These are phyloP conservation scores for Phytopythium mirpurense DNA, from an alignment of 352 stramenopile species.

Conservation along the genomic window DNA sequence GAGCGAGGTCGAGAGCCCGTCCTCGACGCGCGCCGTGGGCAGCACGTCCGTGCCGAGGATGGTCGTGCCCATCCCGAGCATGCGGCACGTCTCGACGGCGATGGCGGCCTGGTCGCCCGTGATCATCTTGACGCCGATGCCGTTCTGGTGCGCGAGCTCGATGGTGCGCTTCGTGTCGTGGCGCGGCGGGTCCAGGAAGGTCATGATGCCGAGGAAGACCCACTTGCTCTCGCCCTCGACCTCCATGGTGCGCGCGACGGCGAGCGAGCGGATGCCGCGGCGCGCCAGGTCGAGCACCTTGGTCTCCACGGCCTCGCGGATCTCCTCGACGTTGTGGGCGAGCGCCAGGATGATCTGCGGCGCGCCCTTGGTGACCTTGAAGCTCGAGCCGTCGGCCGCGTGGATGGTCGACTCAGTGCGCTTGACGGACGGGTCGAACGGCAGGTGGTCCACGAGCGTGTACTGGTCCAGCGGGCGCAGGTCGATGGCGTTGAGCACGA, in stretches of 20 bases:
- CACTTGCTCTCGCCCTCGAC: conserved; percentile 71
- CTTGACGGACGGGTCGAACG: conserved; percentile 87
- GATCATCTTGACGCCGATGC: conserved; percentile 96
- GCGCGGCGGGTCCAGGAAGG: conserved; percentile 94
- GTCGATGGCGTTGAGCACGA: conserved; percentile 86
- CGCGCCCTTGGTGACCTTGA: conserved; percentile 94
- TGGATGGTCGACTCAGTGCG: conserved; percentile 90
- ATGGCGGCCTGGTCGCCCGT: conserved; percentile 95
- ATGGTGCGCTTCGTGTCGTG: conserved; percentile 94
- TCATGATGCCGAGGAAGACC: conserved; percentile 94
- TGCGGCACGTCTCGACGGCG: conserved; percentile 89
- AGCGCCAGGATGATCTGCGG: conserved; percentile 92
- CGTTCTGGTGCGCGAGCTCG: conserved; percentile 82
- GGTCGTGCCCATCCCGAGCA: conserved; percentile 89
- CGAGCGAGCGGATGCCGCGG: conserved; percentile 85
- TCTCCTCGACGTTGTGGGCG: conserved; percentile 62
- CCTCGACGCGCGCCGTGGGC: conserved; percentile 48
- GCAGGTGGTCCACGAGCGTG: conserved; percentile 73
- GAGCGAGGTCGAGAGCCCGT: conserved; percentile 49
- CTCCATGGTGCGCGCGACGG: conserved; percentile 78
- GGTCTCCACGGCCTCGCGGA: conserved; percentile 77
- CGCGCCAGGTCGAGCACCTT: conserved; percentile 88
- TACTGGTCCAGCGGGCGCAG: conserved; percentile 80
- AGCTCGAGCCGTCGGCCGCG: conserved; percentile 68
- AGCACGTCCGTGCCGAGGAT: conserved; percentile 79